Evolutionary conservation across 2,329 filamentous ascomycete genomes (phyloP), one percentile per base, ranked within the genome.

Genomic region (Gaeumannomyces sp.): DNA sequence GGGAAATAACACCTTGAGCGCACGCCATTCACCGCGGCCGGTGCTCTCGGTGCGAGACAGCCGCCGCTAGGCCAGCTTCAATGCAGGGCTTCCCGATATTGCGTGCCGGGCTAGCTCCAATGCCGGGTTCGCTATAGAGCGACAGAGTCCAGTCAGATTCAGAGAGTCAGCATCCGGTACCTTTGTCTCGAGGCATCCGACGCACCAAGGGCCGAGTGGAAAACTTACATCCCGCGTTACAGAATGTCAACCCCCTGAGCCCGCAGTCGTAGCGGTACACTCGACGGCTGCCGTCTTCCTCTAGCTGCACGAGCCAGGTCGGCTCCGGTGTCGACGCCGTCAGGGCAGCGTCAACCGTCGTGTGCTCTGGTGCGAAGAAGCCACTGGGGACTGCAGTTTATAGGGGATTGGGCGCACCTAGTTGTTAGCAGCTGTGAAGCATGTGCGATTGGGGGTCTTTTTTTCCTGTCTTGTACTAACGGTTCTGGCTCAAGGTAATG

Each of bases 401-500:
- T 19, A 0, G 25, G 53, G 25, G 22, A 25, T 13, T 19, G 14
- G 53, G 53, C 22, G 25, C 6, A 2, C 14, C 25, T 19, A 57
- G n/a, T 13, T n/a, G 53, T 57, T 4, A 57, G 25, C 22, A 19
- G 19, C 56, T 16, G n/a, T 13, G 11, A 38, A 38, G 14, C 11
- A n/a, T n/a, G n/a, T 16, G 13, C 35, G 31, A 14, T 3, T 2
- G 3, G 10, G 16, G 35, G 13, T 5, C 13, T 13, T 38, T 13
- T 1, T 16, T 28, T 14, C 60, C 1, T 61, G 35, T 3, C 60
- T 2, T 61, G 35, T 3, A 65, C 68, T 64, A 29, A 69, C 68
- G 65, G 0, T 61, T 38, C 59, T 73, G 70, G 28, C 66, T 69
- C 19, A 72, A 60, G 22, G 70, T 60, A 1, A 69, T 72, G 64